Conservation (phyloP, 2,329 filamentous ascomycete species). For the Exophiala phaeomuriformis region DNA sequence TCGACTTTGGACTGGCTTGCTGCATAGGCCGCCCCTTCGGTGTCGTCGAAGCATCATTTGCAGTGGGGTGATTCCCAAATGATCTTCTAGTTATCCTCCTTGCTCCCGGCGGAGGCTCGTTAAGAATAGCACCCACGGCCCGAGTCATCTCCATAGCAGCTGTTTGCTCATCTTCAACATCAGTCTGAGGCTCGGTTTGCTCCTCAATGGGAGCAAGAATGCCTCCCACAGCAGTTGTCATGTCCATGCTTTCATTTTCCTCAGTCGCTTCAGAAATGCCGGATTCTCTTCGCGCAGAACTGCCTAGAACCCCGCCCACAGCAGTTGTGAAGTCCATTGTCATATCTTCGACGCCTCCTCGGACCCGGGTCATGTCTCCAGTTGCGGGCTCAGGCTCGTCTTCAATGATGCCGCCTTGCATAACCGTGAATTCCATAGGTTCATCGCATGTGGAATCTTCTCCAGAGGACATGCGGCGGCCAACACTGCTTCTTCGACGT, state of each 20-base stretch:
- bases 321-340: constrained; percentile 44
- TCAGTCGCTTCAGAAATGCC: constrained; percentile 25
- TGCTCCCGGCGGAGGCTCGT: constrained; percentile 21
- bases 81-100: constrained; percentile 1
- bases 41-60: constrained; percentile 26
- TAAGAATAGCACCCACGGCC: constrained; percentile 56
- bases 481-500: constrained; percentile 32
- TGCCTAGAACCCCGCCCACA: constrained; percentile 35
- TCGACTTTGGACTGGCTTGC: constrained; percentile 13
- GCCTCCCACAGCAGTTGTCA: constrained; percentile 44
- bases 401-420: constrained; percentile 45
- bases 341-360: constrained; percentile 42
- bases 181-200: constrained; percentile 32
- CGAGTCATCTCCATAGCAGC: constrained; percentile 63
- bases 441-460: constrained; percentile 39
- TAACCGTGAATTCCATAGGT: constrained; percentile 52
- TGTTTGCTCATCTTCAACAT: constrained; percentile 40
- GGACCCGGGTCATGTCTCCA: constrained; percentile 31
- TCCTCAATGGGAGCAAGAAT: constrained; percentile 38
- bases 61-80: background rate
- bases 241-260: constrained; percentile 52
- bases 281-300: constrained; percentile 5
- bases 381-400: constrained; percentile 24
- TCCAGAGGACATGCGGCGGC: constrained; percentile 33
- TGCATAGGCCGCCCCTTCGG: constrained; percentile 23